Conservation (phyloP, 2,329 filamentous ascomycete genomes). For the Pseudogymnoascus sp. region DNA sequence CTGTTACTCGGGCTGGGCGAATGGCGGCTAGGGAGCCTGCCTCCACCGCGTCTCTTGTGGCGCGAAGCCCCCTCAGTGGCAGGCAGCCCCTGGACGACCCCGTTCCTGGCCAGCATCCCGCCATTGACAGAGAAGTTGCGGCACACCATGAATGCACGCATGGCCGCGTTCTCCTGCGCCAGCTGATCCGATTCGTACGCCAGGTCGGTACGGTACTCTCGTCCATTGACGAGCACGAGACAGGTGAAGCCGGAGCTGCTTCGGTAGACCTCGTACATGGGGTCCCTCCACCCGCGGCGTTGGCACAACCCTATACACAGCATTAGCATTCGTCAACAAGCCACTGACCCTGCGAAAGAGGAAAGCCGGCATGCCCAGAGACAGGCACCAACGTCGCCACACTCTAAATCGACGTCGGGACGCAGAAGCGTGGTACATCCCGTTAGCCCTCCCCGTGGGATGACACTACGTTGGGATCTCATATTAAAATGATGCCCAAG, state of each 20-base stretch:
- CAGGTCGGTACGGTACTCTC: constrained; percentile 88
- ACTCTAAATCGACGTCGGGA: constrained; percentile 9
- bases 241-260: constrained; percentile 72
- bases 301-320: constrained; percentile 70
- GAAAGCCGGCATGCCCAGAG: constrained; percentile 8
- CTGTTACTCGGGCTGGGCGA: constrained; percentile 27
- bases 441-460: constrained; percentile 6
- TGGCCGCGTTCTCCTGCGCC: constrained; percentile 87
- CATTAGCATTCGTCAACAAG: constrained; percentile 12
- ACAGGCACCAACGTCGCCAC: constrained; percentile 11
- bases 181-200: constrained; percentile 73
- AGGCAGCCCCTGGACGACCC: constrained; percentile 58
- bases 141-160: constrained; percentile 95
- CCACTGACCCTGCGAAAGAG: background rate
- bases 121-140: constrained; percentile 96
- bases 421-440: background rate
- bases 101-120: constrained; percentile 71
- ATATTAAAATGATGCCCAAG: constrained; percentile 9
- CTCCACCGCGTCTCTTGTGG: constrained; percentile 23
- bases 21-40: constrained; percentile 23
- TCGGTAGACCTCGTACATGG: constrained; percentile 75
- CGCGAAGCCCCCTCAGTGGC: constrained; percentile 30
- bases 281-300: constrained; percentile 87
- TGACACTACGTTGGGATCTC: constrained; percentile 2
- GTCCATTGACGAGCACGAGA: constrained; percentile 88